These are phyloP conservation scores for Ogataea parapolymorpha DNA, from an alignment of 805 yeast genomes.

Conservation along the genomic window DNA sequence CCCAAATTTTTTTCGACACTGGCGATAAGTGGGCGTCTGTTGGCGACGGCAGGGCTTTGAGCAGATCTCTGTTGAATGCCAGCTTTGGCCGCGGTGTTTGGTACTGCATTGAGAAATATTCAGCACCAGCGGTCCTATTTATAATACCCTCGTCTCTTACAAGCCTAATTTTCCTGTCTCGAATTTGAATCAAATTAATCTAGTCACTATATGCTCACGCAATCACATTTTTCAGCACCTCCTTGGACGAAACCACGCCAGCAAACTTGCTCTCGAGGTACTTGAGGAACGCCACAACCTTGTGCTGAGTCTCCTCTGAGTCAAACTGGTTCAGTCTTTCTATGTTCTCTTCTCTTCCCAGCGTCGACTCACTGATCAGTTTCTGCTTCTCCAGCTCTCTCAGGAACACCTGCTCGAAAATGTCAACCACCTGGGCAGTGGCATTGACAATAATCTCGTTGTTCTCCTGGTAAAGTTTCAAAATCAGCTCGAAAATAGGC, in stretches of 20 bases:
- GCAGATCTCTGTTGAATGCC: slow-evolving; percentile 1
- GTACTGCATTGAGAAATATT: not conserved
- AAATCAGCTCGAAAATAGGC: slow-evolving; percentile 78
- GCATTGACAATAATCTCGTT: slow-evolving; percentile 51
- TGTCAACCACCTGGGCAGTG: slow-evolving; percentile 61
- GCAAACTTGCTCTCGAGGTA: slow-evolving; percentile 62
- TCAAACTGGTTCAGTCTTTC: slow-evolving; percentile 79
- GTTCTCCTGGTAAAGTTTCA: slow-evolving; percentile 64
- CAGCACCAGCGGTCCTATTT: not conserved
- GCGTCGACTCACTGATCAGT: slow-evolving; percentile 66
- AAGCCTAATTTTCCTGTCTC: not conserved
- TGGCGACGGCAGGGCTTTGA: slow-evolving; percentile 11
- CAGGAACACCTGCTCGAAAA: slow-evolving; percentile 66
- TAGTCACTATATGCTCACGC: slow-evolving; percentile 14
- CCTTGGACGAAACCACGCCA: slow-evolving; percentile 58
- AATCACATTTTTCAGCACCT: slow-evolving; percentile 43
- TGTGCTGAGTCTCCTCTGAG: slow-evolving; percentile 57
- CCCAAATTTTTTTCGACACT: slow-evolving; percentile 52
- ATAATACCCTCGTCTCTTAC: not conserved
- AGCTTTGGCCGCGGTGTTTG: slow-evolving; percentile 1
- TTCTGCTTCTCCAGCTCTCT: slow-evolving; percentile 74
- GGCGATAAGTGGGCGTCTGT: slow-evolving; percentile 59
- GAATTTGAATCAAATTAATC: slow-evolving; percentile 3
- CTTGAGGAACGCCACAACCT: slow-evolving; percentile 69
- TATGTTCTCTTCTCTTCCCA: slow-evolving; percentile 81